phyloP scores from a whole-genome alignment of 2,329 filamentous ascomycete species.

The Elsinoe fawcettii region DNA sequence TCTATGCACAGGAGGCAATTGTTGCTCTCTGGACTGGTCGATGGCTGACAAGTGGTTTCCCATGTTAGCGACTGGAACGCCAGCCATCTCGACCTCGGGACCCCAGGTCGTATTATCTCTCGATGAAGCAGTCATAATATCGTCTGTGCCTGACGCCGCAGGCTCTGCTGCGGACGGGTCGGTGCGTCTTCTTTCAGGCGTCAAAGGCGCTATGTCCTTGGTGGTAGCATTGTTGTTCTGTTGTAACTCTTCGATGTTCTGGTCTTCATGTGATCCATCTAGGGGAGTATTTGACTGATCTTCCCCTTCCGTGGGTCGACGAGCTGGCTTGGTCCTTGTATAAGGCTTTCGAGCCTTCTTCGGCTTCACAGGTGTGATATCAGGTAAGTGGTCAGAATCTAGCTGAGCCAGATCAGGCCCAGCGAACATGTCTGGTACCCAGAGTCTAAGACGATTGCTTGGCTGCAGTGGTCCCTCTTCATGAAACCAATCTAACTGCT shows the following conservation, averaged over 20 bases:
- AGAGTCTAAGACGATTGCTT: neutral
- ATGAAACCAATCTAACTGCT: conserved; percentile 31
- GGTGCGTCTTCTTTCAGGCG: no score
- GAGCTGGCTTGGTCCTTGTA: neutral
- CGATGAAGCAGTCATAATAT: neutral
- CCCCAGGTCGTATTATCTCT: neutral
- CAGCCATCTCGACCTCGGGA: neutral
- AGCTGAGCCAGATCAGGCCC: neutral
- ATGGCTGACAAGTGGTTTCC: no score
- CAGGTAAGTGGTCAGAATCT: neutral
- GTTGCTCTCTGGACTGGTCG: no score
- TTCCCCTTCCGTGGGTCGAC: neutral
- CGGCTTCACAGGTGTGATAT: neutral
- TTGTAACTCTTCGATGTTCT: no score
- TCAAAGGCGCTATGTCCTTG: no score
- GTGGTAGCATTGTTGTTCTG: no score
- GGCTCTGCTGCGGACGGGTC: neutral
- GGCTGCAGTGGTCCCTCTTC: neutral
- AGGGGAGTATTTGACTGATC: no score
- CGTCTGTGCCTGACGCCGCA: neutral
- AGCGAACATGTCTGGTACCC: conserved; percentile 1
- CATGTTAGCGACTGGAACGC: neutral
- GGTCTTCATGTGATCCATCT: no score
- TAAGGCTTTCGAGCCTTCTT: neutral
- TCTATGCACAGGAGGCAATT: no score